A percentile compares a stretch with the other conserved stretches of the same genome.
These are phyloP conservation scores for Yamadazyma sp. DNA, from an alignment of 1,139 yeast species.

Conservation along the genomic window DNA sequence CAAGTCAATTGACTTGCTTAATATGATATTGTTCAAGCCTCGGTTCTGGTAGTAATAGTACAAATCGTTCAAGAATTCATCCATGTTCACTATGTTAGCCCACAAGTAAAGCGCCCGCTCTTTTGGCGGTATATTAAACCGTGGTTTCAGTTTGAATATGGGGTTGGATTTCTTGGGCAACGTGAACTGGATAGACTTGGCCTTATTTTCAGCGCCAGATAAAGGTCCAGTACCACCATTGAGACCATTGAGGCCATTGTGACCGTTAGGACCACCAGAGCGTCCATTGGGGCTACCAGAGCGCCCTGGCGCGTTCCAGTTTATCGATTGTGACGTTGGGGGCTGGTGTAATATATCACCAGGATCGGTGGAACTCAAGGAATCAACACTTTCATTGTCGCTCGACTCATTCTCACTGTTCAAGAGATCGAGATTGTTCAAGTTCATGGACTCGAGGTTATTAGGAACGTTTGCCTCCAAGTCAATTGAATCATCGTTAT, in stretches of 20 bases:
- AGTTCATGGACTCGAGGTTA: conserved; percentile 6
- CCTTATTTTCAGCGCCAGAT: background rate
- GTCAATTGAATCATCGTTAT: conserved; percentile 27
- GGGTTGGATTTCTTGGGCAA: conserved; percentile 12
- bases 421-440: conserved; percentile 9
- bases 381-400: conserved; percentile 13
- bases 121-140: conserved; percentile 49
- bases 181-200: conserved; percentile 12
- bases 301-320: conserved; percentile 7
- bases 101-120: conserved; percentile 92
- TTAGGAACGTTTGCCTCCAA: conserved; percentile 13
- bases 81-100: conserved; percentile 94
- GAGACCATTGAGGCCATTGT: too few species aligned
- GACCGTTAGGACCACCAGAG: background rate
- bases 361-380: conserved; percentile 5
- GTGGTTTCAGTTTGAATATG: conserved; percentile 13
- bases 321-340: conserved; percentile 8
- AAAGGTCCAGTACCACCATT: background rate
- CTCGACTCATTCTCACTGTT: conserved; percentile 13
- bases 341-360: conserved; percentile 10
- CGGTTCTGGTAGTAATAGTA: conserved; percentile 83
- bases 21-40: conserved; percentile 75
- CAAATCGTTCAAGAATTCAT: conserved; percentile 77
- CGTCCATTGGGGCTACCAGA: background rate
- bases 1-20: conserved; percentile 65